These are phyloP conservation scores for Cryphonectria parasitica DNA, from an alignment of 2,329 filamentous ascomycete species.

Conservation along the genomic window DNA sequence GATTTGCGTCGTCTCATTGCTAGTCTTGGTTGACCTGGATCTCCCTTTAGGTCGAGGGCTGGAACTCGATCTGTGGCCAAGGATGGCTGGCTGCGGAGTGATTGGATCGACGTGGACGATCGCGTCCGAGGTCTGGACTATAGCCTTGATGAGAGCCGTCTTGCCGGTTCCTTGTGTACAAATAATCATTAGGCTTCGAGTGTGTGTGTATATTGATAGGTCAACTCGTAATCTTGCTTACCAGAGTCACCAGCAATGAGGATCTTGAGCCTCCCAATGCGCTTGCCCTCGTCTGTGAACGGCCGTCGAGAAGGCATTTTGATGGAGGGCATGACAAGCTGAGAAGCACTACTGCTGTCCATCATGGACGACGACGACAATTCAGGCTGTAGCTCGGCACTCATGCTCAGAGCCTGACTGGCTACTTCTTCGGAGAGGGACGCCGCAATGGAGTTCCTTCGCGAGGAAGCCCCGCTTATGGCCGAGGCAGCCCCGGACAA, in stretches of 20 bases:
- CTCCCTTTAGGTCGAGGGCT: slow-evolving; percentile 26
- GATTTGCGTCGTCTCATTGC: slow-evolving; percentile 47
- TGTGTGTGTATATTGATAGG: not conserved
- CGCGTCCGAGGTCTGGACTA: slow-evolving; percentile 84
- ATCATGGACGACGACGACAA: slow-evolving; percentile 46
- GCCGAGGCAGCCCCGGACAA: slow-evolving; percentile 46
- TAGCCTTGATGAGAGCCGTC: slow-evolving; percentile 84
- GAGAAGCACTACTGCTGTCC: slow-evolving; percentile 62
- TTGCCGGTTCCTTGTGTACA: slow-evolving; percentile 77
- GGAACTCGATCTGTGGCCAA: slow-evolving; percentile 34
- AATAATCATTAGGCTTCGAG: slow-evolving; percentile 22
- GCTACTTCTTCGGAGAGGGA: slow-evolving; percentile 51
- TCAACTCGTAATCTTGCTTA: slow-evolving; percentile 39
- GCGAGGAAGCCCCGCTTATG: slow-evolving; percentile 56
- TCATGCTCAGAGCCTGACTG: slow-evolving; percentile 41
- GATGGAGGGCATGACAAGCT: slow-evolving; percentile 98
- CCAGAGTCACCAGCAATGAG: slow-evolving; percentile 80
- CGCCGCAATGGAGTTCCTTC: slow-evolving; percentile 53
- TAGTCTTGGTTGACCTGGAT: slow-evolving; percentile 31
- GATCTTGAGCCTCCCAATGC: slow-evolving; percentile 85
- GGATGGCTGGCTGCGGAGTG: slow-evolving; percentile 36
- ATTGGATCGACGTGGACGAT: slow-evolving; percentile 89
- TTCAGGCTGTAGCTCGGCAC: slow-evolving; percentile 49
- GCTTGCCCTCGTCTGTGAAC: slow-evolving; percentile 85
- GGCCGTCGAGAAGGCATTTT: slow-evolving; percentile 86